A percentile compares a stretch with the other conserved stretches of the same genome.
Evolutionary conservation across 2,329 filamentous ascomycete species (phyloP).

Genomic region (Blastomyces parvus): DNA sequence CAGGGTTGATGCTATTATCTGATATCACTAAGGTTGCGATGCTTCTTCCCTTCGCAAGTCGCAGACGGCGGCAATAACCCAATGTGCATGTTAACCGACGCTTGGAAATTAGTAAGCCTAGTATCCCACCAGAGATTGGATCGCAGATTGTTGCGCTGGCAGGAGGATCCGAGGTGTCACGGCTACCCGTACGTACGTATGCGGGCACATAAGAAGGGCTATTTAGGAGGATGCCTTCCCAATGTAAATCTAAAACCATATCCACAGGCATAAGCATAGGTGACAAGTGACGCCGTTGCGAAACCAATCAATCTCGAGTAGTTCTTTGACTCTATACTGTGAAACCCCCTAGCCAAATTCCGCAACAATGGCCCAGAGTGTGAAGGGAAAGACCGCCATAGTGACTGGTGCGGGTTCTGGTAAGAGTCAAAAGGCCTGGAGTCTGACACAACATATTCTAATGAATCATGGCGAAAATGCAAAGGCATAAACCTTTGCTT

Average conservation of each 20-base stretch:
- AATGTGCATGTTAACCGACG: too few species aligned
- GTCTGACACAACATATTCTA: not conserved
- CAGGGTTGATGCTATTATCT: too few species aligned
- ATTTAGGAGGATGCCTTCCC: not conserved
- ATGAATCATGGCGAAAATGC: slow-evolving; percentile 6
- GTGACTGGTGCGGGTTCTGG: slow-evolving; percentile 48
- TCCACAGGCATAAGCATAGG: not conserved
- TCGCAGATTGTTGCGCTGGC: too few species aligned
- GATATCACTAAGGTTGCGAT: too few species aligned
- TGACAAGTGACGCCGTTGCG: not conserved
- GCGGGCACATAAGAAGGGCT: not conserved
- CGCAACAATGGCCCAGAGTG: slow-evolving; percentile 30
- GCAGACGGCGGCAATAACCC: too few species aligned
- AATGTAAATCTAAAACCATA: not conserved
- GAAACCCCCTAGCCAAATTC: not conserved
- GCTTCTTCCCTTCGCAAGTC: too few species aligned
- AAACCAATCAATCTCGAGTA: not conserved
- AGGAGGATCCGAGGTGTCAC: too few species aligned
- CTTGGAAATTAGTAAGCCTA: too few species aligned
- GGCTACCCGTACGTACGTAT: too few species aligned
- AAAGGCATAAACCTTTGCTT: slow-evolving; percentile 41
- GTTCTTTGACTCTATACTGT: not conserved
- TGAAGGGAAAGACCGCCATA: slow-evolving; percentile 43
- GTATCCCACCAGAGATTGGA: too few species aligned
- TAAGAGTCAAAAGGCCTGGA: slow-evolving; percentile 17